phyloP scores from a whole-genome alignment of 306 rosid species.

The Sechiopsis laciniata region DNA sequence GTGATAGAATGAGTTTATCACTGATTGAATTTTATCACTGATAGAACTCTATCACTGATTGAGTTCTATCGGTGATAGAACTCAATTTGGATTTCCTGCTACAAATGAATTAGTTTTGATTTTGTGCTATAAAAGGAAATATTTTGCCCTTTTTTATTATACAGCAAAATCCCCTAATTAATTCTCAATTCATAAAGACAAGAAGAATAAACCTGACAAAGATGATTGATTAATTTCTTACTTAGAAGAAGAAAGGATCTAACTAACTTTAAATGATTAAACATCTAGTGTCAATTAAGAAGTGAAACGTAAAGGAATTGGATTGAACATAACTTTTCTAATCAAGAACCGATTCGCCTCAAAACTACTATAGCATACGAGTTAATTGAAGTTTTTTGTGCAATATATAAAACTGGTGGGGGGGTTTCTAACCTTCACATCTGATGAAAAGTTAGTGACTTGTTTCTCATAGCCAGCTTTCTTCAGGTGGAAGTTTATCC shows the following conservation, averaged over 20 bases:
- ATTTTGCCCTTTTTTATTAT: too few species aligned
- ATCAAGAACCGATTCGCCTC: not conserved
- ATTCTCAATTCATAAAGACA: not conserved
- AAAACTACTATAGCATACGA: not conserved
- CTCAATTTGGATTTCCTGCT: too few species aligned
- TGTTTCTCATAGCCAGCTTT: conserved; percentile 89
- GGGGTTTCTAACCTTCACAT: conserved; percentile 63
- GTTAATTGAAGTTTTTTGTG: not conserved
- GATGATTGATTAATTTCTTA: not conserved
- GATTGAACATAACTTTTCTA: not conserved
- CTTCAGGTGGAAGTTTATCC: conserved; percentile 98
- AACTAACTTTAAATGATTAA: not conserved
- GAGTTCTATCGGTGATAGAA: too few species aligned
- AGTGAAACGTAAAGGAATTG: not conserved
- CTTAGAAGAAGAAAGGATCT: not conserved
- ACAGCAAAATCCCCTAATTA: too few species aligned
- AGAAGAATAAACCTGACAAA: not conserved
- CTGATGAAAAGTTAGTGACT: conserved; percentile 94
- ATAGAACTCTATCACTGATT: too few species aligned
- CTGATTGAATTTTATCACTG: too few species aligned
- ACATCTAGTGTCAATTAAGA: not conserved
- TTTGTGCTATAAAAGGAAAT: too few species aligned
- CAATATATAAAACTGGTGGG: conserved; percentile 12
- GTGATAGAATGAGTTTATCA: too few species aligned
- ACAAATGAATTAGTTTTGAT: too few species aligned